Percentiles rank a stretch among this genome's conserved stretches.
These are phyloP conservation scores for Nicotiana tabacum DNA, from an alignment of 257 asterid genomes.

Conservation along the genomic window DNA sequence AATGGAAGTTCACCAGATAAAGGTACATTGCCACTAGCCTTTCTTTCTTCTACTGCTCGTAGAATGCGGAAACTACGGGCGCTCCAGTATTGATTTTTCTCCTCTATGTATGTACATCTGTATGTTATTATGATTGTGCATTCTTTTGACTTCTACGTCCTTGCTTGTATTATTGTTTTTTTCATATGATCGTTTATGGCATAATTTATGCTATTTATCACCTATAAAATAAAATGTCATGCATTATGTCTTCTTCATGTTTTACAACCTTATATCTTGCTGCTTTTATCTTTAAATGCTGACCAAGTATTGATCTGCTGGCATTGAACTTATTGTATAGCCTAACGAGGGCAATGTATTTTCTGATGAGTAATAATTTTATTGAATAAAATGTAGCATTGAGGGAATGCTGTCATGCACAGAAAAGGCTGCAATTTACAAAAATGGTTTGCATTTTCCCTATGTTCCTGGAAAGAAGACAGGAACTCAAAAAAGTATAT, in stretches of 20 bases:
- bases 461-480: background rate
- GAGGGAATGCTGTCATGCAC: background rate
- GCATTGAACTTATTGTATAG: background rate
- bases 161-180: background rate
- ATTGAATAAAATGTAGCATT: background rate
- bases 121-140: background rate
- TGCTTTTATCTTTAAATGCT: background rate
- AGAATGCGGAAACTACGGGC: background rate
- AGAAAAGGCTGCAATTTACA: background rate
- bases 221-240: background rate
- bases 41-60: background rate
- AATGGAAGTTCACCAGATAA: constrained; percentile 97
- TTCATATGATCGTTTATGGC: background rate
- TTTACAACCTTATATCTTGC: background rate
- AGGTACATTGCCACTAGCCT: constrained; percentile 41
- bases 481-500: background rate
- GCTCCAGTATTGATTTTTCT: background rate
- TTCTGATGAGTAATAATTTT: background rate
- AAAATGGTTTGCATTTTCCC: background rate
- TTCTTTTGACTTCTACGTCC: background rate
- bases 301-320: background rate
- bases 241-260: background rate
- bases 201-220: background rate
- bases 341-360: background rate
- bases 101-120: background rate